Conservation (phyloP, 2,329 filamentous ascomycete species). For the Apiospora aurea region DNA sequence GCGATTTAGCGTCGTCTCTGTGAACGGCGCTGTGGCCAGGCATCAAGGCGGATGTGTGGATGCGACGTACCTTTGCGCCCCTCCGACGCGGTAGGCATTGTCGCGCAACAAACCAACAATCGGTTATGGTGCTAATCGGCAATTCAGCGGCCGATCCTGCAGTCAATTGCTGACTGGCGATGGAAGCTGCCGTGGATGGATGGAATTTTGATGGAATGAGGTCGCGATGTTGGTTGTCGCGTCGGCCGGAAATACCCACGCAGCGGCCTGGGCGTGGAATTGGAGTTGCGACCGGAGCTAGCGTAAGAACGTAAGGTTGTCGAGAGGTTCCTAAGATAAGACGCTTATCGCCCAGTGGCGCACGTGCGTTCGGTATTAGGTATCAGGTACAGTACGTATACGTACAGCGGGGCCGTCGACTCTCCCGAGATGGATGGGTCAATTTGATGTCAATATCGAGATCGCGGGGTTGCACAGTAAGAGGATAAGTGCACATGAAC, state of each 20-base stretch:
- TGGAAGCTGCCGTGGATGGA: constrained; percentile 8
- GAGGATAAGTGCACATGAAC: not conserved
- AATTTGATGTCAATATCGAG: not conserved
- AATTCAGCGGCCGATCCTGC: not conserved
- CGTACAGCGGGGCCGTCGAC: not conserved
- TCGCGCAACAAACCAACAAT: constrained; percentile 19
- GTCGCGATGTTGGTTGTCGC: constrained; percentile 23
- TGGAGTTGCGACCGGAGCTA: constrained; percentile 13
- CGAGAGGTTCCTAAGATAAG: not conserved
- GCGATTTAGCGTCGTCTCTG: constrained; percentile 26
- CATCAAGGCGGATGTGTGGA: constrained; percentile 3
- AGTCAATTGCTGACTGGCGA: constrained; percentile 1
- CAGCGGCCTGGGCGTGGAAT: not conserved
- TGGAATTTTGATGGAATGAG: constrained; percentile 16
- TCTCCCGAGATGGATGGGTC: not conserved
- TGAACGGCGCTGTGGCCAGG: constrained; percentile 24
- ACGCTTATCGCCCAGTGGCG: not conserved
- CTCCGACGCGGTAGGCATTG: constrained; percentile 27
- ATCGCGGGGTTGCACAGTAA: not conserved
- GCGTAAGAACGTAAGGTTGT: not conserved
- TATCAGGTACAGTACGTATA: too few species aligned
- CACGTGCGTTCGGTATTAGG: not conserved
- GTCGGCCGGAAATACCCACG: constrained; percentile 14
- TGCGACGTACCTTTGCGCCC: constrained; percentile 29
- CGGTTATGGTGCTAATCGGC: not conserved